phyloP scores from a whole-genome alignment of 179 eudicot genomes.

The Dionaea muscipula region DNA sequence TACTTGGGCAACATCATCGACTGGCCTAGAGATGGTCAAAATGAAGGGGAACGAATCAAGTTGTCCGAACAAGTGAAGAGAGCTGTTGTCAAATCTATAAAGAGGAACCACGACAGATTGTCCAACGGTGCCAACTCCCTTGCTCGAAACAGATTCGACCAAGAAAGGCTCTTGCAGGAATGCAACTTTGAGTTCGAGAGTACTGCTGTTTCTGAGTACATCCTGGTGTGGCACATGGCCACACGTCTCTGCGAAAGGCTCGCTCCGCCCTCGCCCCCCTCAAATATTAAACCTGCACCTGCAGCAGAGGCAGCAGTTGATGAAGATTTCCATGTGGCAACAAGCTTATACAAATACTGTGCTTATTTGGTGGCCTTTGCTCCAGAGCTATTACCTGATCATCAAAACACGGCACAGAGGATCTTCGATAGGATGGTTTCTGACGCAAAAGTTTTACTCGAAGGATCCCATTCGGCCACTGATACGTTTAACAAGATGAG shows the following conservation, averaged over 20 bases:
- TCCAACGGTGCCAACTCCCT: not conserved
- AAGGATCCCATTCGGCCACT: not conserved
- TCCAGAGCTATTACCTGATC: constrained; percentile 17
- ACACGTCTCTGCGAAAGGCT: not conserved
- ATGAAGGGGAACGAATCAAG: not conserved
- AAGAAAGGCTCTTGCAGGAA: not conserved
- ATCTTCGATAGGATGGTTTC: constrained; percentile 4
- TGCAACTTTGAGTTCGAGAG: not conserved
- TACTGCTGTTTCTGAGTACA: not conserved
- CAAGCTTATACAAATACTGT: constrained; percentile 8
- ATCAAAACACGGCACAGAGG: not conserved
- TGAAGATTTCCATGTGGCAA: not conserved
- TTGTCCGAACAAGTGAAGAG: not conserved
- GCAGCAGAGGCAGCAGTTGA: too few relatives aligned
- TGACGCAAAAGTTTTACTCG: constrained; percentile 8
- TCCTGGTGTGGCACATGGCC: constrained; percentile 16
- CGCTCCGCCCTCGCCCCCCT: not conserved
- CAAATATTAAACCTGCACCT: too few relatives aligned
- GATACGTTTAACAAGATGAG: not conserved
- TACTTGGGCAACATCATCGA: too few relatives aligned
- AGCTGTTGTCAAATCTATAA: not conserved
- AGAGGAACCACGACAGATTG: not conserved
- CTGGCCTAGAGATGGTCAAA: constrained; percentile 11
- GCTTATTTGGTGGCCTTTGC: constrained; percentile 10
- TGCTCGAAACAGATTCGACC: not conserved